Evolutionary conservation across 306 rosid genomes (phyloP).

Genomic region (Begonia peltatifolia): DNA sequence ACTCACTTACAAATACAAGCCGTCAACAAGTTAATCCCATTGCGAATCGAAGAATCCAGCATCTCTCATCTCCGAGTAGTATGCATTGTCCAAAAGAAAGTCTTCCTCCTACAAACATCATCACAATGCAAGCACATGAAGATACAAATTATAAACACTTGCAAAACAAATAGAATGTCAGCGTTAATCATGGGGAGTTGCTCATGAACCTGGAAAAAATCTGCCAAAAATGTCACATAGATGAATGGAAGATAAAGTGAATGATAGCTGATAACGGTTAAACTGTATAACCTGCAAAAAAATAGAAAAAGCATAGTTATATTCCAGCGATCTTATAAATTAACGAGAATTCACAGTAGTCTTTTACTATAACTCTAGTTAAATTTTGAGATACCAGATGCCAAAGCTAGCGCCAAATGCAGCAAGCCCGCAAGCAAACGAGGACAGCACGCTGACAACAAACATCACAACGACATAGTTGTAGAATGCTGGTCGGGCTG

Average conservation of each 20-base stretch:
- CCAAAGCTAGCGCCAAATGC: conserved; percentile 38
- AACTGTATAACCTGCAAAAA: conserved; percentile 46
- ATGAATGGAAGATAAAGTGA: conserved; percentile 57
- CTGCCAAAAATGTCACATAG: conserved; percentile 49
- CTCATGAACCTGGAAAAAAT: conserved; percentile 48
- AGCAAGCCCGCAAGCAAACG: conserved; percentile 48
- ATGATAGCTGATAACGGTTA: conserved; percentile 50
- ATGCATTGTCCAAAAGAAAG: conserved; percentile 58
- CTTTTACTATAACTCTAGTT: neutral
- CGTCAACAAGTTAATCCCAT: conserved; percentile 37
- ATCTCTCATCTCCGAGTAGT: conserved; percentile 77
- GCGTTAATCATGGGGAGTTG: neutral
- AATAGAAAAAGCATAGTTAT: conserved; percentile 4
- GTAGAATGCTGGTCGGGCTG: conserved; percentile 66
- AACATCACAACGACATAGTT: conserved; percentile 53
- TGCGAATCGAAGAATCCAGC: conserved; percentile 88
- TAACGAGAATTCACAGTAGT: neutral
- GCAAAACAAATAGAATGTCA: neutral
- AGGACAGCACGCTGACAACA: conserved; percentile 21
- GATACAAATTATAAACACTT: neutral
- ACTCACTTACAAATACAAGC: conserved; percentile 10
- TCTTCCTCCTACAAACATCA: conserved; percentile 48
- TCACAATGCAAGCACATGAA: neutral
- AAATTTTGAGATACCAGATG: conserved; percentile 32
- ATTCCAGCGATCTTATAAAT: neutral